Percentiles rank a stretch among this genome's conserved stretches.
Conservation (phyloP, 805 yeast genomes). For the Scheffersomyces lignosus region DNA sequence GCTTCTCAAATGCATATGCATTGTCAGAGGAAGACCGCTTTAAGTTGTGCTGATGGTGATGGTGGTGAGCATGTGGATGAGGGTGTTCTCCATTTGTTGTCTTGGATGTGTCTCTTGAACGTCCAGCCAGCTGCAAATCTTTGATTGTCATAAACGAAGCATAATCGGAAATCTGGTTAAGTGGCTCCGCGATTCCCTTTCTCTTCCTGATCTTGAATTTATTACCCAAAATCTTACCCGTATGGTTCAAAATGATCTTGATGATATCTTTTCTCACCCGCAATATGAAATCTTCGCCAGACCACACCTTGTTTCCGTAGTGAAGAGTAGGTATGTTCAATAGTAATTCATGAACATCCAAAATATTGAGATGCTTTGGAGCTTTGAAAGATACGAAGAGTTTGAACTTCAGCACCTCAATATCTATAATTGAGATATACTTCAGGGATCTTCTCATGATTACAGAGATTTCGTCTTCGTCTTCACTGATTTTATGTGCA, state of each 20-base stretch:
- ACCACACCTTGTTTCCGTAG: constrained; percentile 67
- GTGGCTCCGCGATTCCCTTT: constrained; percentile 25
- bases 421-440: constrained; percentile 40
- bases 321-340: constrained; percentile 62
- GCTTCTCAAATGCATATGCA: constrained; percentile 5
- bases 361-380: constrained; percentile 62
- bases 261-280: constrained; percentile 63
- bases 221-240: constrained; percentile 79
- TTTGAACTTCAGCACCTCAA: constrained; percentile 32
- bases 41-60: constrained; percentile 4
- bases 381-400: constrained; percentile 77
- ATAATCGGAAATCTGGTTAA: constrained; percentile 42
- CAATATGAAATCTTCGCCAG: constrained; percentile 63
- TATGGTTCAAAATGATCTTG: constrained; percentile 57
- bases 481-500: constrained; percentile 6
- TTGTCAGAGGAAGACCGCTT: not conserved
- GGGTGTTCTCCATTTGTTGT: constrained; percentile 3
- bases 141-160: constrained; percentile 36
- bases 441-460: constrained; percentile 45
- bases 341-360: constrained; percentile 74
- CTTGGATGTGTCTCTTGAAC: constrained; percentile 19
- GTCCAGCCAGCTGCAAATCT: constrained; percentile 36
- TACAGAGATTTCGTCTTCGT: constrained; percentile 35
- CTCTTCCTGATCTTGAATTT: constrained; percentile 53
- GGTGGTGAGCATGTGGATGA: constrained; percentile 8